Evolutionary conservation across 129 eudicot species (phyloP), one percentile per base, ranked within the genome.

Genomic region (Ambrosia trifida): DNA sequence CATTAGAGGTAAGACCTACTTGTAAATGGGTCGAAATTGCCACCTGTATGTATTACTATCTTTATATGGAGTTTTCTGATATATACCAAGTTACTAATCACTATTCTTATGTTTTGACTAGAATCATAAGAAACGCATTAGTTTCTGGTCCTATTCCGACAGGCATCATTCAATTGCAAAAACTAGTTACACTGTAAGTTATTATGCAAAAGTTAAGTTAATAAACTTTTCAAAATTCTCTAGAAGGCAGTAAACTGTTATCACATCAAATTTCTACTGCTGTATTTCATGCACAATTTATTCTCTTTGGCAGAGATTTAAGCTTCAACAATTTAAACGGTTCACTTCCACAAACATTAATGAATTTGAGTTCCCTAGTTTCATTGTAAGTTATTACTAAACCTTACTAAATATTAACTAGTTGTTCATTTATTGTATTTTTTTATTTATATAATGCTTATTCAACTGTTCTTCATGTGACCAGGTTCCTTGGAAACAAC

Each of bases 401-500:
- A n/a, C n/a, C n/a, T n/a, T n/a, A n/a, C n/a, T n/a, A n/a, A n/a
- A n/a, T n/a, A n/a, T n/a, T n/a, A n/a, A n/a, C n/a, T n/a, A n/a
- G 28, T 43, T 57, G 18, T 58, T 18, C 35, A 59, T 13, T 59
- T 12, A 6, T 59, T 59, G 18, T 31, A 4, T 16, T 40, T 59
- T 31, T 59, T 12, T 28, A 1, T 56, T 28, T 72, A 3, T 45
- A 28, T 35, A 20, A 61, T 17, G 3, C 13, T 17, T 35, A 44
- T 18, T 46, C 28, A 41, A 12, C 77, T 65, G 70, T 76, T 47
- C 49, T 66, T 66, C 32, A 47, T 11, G 20, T 70, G 72, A 18
- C 5, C 81, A 90, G 97, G 80, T 90, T 90, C 83, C 97, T 90
- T 62, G 95, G 97, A 52, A 87, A 83, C 70, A 90, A 90, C 67